Evolutionary conservation across 163 green algal genomes (phyloP).

Genomic region (Chlamydomonas reinhardtii): DNA sequence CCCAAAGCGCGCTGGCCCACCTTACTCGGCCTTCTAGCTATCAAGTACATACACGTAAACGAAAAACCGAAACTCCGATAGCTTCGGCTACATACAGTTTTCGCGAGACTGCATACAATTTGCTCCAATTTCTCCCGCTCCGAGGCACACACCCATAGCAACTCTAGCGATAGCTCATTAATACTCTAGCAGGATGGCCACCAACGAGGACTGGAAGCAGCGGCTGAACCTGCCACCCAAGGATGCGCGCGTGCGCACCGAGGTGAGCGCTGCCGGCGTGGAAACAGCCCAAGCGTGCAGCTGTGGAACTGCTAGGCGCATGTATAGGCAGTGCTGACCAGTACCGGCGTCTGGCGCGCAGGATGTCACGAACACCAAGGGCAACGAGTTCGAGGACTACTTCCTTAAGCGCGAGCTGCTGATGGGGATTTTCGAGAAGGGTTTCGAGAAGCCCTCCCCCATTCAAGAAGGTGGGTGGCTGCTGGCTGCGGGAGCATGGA

Average conservation of each 20-base stretch:
- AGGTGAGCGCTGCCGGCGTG: conserved; percentile 68
- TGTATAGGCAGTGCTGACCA: too few species aligned
- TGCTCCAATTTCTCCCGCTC: too few species aligned
- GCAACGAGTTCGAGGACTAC: conserved; percentile 98
- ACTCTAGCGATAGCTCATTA: background rate
- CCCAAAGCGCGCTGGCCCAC: too few species aligned
- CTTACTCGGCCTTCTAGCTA: too few species aligned
- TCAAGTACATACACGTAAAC: too few species aligned
- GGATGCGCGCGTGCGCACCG: conserved; percentile 90
- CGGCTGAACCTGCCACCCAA: conserved; percentile 80
- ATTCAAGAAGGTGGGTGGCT: conserved; percentile 72
- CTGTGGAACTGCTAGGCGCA: too few species aligned
- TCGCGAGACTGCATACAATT: too few species aligned
- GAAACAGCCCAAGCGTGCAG: too few species aligned
- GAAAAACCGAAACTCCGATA: too few species aligned
- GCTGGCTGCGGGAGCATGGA: too few species aligned
- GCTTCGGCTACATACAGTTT: too few species aligned
- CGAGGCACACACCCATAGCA: too few species aligned
- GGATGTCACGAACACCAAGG: conserved; percentile 98
- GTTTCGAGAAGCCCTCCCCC: conserved; percentile 96
- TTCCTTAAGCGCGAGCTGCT: conserved; percentile 95
- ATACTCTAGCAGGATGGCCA: conserved; percentile 30
- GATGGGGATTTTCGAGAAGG: conserved; percentile 99
- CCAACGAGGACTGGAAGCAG: conserved; percentile 78
- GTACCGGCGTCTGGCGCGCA: conserved; percentile 52